Evolutionary conservation across 139 green algal genomes (phyloP), one percentile per base, ranked within the genome.

Genomic region (Coelastrella sp.): DNA sequence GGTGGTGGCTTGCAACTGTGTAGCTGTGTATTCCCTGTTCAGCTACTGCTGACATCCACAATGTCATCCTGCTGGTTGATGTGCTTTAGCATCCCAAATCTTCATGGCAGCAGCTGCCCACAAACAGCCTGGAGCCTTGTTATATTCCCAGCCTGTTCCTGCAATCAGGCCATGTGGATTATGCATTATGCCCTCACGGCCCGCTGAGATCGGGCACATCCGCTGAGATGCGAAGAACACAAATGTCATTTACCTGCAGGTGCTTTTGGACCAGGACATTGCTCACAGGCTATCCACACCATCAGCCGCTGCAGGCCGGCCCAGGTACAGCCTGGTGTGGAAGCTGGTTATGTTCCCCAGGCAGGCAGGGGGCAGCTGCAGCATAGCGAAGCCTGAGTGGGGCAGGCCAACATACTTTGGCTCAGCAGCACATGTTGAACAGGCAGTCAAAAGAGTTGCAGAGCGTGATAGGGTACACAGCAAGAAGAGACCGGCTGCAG

Each of bases 301-400:
- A 3, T 89, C 85, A 10, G 7, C 58, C 47, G 73, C 85, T 58
- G 73, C 83, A 11, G 76, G 90, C 4, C 78, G 90, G 4, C 93
- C 93, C 5, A 91, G 95, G n/a, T 96, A 95, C 85, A 95, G 90
- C 64, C 83, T 97, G 19, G 95, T 97, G 17, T 96, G 95, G 95
- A 97, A 97, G 92, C 91, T 97, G 32, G 93, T 91, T 19, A 92
- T 97, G 64, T 74, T 96, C 56, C 93, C 94, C 5, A 82, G 74
- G 16, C 57, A 61, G 8, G 13, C 73, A 2, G n/a, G 56, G 17
- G 58, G 3, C 89, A 90, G 56, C 2, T 83, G 74, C 86, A 57
- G 90, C 86, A 84, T 96, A 20, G 89, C 93, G 5, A 78, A 91
- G 20, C 89, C 88, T 4, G 93, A 94, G 66, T 97, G 95, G 94